Evolutionary conservation across 208 protist genomes (phyloP).

Genomic region (Angomonas deanei): DNA sequence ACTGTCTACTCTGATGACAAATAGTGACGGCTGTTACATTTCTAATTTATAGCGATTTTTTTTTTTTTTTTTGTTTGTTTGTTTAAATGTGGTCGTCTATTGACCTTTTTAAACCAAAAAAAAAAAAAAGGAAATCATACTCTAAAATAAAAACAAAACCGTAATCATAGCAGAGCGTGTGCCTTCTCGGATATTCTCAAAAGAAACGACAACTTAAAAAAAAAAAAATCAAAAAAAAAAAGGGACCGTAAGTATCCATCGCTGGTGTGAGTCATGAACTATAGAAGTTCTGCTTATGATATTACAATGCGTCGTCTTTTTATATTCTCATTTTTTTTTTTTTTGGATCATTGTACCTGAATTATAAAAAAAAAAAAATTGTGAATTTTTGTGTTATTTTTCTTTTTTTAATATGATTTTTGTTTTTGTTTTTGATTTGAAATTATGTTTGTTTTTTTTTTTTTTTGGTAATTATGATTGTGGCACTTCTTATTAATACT

Average conservation of each 20-base stretch:
- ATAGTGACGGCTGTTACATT: too few species aligned
- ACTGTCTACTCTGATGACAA: too few species aligned
- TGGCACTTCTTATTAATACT: constrained; percentile 3
- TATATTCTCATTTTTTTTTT: background rate
- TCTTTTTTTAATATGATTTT: background rate
- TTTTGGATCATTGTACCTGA: background rate
- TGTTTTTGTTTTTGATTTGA: background rate
- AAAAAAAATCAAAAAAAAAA: too few species aligned
- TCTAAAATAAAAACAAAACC: background rate
- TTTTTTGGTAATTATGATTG: constrained; percentile 12
- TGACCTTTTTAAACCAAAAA: background rate
- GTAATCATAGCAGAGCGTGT: background rate
- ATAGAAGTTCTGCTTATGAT: too few species aligned
- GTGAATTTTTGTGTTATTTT: background rate
- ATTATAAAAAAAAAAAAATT: constrained; percentile 9
- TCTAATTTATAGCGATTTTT: too few species aligned
- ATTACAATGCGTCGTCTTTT: background rate
- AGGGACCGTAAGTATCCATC: too few species aligned
- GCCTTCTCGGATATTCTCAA: too few species aligned
- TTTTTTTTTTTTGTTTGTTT: constrained; percentile 5
- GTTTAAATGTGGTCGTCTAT: background rate
- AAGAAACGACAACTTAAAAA: too few species aligned
- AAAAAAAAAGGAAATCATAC: background rate
- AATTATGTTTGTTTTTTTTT: constrained; percentile 4
- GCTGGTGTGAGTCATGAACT: too few species aligned